Base-by-base conservation (phyloP, 805 yeast species). In the Suhomyces faveliae region DNA sequence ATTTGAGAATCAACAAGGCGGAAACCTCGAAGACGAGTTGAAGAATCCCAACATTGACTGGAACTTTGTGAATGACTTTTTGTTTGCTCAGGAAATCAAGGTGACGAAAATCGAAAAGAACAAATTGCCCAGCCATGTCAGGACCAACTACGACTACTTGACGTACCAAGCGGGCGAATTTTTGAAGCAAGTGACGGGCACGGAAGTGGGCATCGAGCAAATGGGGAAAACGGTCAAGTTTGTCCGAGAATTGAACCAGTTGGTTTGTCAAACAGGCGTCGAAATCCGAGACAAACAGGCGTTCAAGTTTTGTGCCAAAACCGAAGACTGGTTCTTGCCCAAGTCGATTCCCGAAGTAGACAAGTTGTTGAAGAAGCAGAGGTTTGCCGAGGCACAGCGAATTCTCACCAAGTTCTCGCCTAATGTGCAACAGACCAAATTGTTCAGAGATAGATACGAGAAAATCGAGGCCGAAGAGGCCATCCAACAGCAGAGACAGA, bases 121-220 rank as follows among this genome's bases (percentile, higher is more conserved):
- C 17, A 42, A 44, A 9, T 21, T 69, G 20, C 64, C 63, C 2
- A 62, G 58, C 15, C 65, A 70, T 1, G 60, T 71, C 3, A 74
- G 73, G 8, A 71, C 78, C 12, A 71, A 71, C 42, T 68, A 67
- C 20, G 73, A 70, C 4, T 74, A 73, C 24, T 71, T 82, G 62
- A 54, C 63, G 8, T 70, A 71, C 25, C 58, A 72, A 7, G 60
- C 73, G 5, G 46, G 54, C 3, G 51, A 59, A 9, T 68, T 80
- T n/a, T 63, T 66, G 5, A 30, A 12, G 21, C 4, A 35, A 9
- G 55, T n/a, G 43, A 54, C 12, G 7, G 44, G 44, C 5, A 25
- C 21, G 6, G 27, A 42, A 29, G 23, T 20, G 17, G 4, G 6
- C 9, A 30, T 12, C 7, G 12, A 6, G 6, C 17, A 30, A 12